Evolutionary conservation across 2,329 filamentous ascomycete genomes (phyloP).

Genomic region (Fusarium anthophilum): DNA sequence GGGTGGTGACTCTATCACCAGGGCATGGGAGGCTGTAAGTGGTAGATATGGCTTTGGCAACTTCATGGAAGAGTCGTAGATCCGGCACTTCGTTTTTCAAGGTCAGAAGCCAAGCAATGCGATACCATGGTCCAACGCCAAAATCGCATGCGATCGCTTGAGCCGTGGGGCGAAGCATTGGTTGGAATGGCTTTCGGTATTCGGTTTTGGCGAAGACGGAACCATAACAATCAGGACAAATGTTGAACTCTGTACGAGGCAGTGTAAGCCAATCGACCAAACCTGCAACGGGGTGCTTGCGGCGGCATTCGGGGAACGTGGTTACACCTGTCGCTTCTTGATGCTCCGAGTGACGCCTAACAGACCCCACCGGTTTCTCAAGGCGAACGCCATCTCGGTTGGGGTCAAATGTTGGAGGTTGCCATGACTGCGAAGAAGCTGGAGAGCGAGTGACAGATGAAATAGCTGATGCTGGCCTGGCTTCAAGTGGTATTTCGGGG

Average conservation of each 20-base stretch:
- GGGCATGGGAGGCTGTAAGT: slow-evolving; percentile 66
- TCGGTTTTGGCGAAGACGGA: slow-evolving; percentile 73
- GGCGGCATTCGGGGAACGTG: slow-evolving; percentile 74
- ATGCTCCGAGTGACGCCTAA: slow-evolving; percentile 63
- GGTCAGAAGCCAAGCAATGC: slow-evolving; percentile 84
- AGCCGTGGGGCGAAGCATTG: slow-evolving; percentile 65
- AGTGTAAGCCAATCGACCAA: slow-evolving; percentile 85
- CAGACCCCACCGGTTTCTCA: slow-evolving; percentile 57
- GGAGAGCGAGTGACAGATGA: slow-evolving; percentile 31
- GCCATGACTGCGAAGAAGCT: slow-evolving; percentile 52
- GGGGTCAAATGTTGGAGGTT: slow-evolving; percentile 58
- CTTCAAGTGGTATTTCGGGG: slow-evolving; percentile 36
- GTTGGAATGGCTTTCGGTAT: slow-evolving; percentile 72
- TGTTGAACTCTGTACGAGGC: slow-evolving; percentile 75
- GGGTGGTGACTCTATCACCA: slow-evolving; percentile 62
- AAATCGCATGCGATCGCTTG: slow-evolving; percentile 78
- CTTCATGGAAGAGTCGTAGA: slow-evolving; percentile 73
- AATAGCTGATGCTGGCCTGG: slow-evolving; percentile 38
- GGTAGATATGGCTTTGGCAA: slow-evolving; percentile 67
- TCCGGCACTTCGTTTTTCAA: slow-evolving; percentile 74
- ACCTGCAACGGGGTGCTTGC: slow-evolving; percentile 68
- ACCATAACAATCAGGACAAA: slow-evolving; percentile 84
- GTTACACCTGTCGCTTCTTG: slow-evolving; percentile 44
- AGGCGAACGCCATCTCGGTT: slow-evolving; percentile 45
- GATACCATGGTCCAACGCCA: slow-evolving; percentile 79